phyloP scores from a whole-genome alignment of 1,139 yeast species.

The Geotrichum klebahnii region DNA sequence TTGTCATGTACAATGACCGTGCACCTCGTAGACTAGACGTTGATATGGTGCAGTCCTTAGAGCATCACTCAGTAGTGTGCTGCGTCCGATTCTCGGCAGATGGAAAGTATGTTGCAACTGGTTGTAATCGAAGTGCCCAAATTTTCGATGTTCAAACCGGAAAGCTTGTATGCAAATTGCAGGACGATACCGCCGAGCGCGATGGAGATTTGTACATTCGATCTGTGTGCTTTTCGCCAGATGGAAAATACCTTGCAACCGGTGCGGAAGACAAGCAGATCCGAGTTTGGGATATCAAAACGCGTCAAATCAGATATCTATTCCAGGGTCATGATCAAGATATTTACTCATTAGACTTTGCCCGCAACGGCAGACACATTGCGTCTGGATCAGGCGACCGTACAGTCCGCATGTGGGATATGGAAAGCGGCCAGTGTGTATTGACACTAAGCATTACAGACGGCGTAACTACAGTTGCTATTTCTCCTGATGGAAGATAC shows the following conservation, averaged over 20 bases:
- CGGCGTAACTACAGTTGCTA: conserved; percentile 85
- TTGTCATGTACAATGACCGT: conserved; percentile 85
- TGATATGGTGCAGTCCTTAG: conserved; percentile 82
- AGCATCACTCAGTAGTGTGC: conserved; percentile 92
- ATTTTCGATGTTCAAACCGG: conserved; percentile 92
- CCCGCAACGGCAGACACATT: conserved; percentile 90
- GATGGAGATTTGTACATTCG: conserved; percentile 83
- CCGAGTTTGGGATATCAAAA: conserved; percentile 91
- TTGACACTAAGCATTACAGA: conserved; percentile 66
- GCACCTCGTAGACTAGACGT: conserved; percentile 73
- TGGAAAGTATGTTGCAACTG: conserved; percentile 92
- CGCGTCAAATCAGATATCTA: conserved; percentile 80
- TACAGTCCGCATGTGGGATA: conserved; percentile 95
- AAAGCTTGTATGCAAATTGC: conserved; percentile 77
- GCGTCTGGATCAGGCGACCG: conserved; percentile 97
- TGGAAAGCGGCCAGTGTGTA: conserved; percentile 85
- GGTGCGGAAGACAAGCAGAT: conserved; percentile 98
- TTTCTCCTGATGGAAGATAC: conserved; percentile 76
- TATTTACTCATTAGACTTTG: conserved; percentile 90
- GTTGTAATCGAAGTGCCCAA: conserved; percentile 94
- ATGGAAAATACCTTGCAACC: conserved; percentile 90
- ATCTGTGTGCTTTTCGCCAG: conserved; percentile 94
- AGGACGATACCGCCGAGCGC: conserved; percentile 62
- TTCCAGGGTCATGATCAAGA: conserved; percentile 97
- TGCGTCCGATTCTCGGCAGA: conserved; percentile 77